phyloP scores from a whole-genome alignment of 2,329 filamentous ascomycete species.

The Trichoderma cornu-damae region DNA sequence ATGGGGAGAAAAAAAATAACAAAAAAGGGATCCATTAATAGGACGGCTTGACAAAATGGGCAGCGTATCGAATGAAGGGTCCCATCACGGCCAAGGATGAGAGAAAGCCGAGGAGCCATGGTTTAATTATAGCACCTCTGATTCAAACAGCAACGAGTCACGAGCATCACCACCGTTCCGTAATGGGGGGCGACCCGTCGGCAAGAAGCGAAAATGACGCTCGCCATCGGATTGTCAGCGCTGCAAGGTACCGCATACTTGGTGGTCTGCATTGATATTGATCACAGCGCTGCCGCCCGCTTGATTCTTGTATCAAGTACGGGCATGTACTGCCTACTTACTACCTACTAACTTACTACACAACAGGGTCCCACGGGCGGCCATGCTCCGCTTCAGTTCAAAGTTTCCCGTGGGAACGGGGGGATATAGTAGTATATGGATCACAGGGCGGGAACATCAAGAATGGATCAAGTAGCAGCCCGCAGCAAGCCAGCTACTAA shows the following conservation, averaged over 20 bases:
- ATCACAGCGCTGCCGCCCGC: neutral
- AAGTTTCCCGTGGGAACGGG: neutral
- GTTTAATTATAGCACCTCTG: slow-evolving; percentile 10
- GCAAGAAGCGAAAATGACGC: slow-evolving; percentile 13
- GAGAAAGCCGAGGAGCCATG: neutral
- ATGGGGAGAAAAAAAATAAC: neutral
- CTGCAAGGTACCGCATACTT: neutral
- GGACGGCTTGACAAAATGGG: neutral
- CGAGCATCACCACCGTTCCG: neutral
- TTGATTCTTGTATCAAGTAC: neutral
- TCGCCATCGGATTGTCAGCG: neutral
- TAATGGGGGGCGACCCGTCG: neutral
- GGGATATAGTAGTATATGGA: too few relatives aligned
- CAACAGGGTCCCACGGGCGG: neutral
- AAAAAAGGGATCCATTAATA: neutral
- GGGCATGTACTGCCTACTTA: neutral
- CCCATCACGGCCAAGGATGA: neutral
- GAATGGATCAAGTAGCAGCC: neutral
- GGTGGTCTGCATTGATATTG: neutral
- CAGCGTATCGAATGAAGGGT: neutral
- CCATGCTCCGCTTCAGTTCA: neutral
- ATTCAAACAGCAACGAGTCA: slow-evolving; percentile 2
- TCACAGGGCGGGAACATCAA: neutral
- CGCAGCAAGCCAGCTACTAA: neutral
- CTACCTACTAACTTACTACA: too few relatives aligned